These are phyloP conservation scores for Strobilomyces confusus DNA, from an alignment of 768 basidiomycete genomes.

Conservation along the genomic window DNA sequence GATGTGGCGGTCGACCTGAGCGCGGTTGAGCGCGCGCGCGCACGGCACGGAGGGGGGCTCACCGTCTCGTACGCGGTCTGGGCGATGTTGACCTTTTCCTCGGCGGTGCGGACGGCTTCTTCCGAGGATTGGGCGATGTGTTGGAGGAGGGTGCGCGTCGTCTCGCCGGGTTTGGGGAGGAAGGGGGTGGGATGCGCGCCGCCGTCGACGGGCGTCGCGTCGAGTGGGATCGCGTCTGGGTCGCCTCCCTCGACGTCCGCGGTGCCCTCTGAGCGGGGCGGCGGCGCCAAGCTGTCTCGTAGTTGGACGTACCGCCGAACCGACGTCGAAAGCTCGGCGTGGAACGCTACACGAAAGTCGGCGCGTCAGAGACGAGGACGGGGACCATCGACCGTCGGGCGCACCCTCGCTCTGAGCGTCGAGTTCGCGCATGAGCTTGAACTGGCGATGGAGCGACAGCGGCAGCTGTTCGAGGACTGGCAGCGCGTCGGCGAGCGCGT, in stretches of 20 bases:
- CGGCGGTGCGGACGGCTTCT: slow-evolving; percentile 56
- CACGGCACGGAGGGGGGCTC: too few relatives aligned
- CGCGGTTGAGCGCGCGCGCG: too few relatives aligned
- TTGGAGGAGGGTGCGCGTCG: slow-evolving; percentile 50
- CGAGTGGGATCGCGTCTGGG: slow-evolving; percentile 6
- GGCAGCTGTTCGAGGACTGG: slow-evolving; percentile 78
- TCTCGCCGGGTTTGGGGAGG: slow-evolving; percentile 27
- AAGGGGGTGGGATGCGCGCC: neutral
- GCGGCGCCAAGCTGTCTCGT: slow-evolving; percentile 25
- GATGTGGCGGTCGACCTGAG: slow-evolving; percentile 83
- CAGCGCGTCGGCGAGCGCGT: neutral
- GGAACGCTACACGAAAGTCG: slow-evolving; percentile 32
- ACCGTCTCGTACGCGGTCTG: slow-evolving; percentile 69
- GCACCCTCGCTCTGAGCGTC: slow-evolving; percentile 62
- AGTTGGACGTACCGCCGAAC: slow-evolving; percentile 46
- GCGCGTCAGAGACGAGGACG: slow-evolving; percentile 1
- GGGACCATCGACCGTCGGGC: slow-evolving; percentile 8
- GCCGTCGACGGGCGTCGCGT: neutral
- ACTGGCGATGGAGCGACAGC: slow-evolving; percentile 66
- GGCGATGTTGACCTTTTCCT: slow-evolving; percentile 77
- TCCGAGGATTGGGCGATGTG: slow-evolving; percentile 58
- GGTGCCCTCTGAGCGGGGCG: neutral
- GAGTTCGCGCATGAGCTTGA: slow-evolving; percentile 65
- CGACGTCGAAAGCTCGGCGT: slow-evolving; percentile 38
- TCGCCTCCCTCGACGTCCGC: neutral